Evolutionary conservation across 2,329 filamentous ascomycete species (phyloP), one percentile per base, ranked within the genome.

Genomic region (Emmonsia crescens): DNA sequence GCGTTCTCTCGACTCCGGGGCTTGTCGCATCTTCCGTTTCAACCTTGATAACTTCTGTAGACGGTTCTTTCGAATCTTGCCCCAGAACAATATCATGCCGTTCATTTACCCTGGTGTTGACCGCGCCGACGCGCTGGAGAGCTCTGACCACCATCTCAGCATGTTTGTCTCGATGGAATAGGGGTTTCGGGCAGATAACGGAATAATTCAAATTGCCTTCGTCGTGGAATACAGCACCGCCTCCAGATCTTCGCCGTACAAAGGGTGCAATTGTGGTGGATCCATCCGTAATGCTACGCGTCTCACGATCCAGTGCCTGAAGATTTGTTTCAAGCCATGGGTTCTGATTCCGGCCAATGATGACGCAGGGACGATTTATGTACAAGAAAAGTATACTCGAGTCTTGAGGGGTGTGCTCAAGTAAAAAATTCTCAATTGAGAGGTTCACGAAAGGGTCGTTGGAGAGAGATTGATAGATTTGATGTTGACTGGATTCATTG

Each of bases 271-370:
- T 77, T 64, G 64, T 68, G 54, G 49, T 63, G 67, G 19, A 67
- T 63, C 9, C 51, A 55, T 48, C n/a, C 24, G n/a, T 14, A 14
- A 16, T 63, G 40, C 57, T 19, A 54, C 33, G 12, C 60, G 29
- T 64, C 51, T 65, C 68, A 40, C 65, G 72, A 66, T 69, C 76
- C 69, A 96, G 77, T 0, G 84, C 79, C 12, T 48, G 64, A 19
- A 96, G 81, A 72, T 96, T 89, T 64, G 90, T 86, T 77, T 99
- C 94, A 9, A 90, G 81, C 94, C 93, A 99, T 60, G 94, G 94
- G 73, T 99, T 99, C 78, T 99, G 94, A 74, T 99, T 99, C 63
- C 94, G 86, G 51, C 94, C 94, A 67, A 99, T 87, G 71, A 99
- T 87, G 63, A 99, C 83, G 72, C 89, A 91, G 0, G 93, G 91